Conservation (phyloP, 2,329 filamentous ascomycete genomes). For the Colletotrichum gigasporum region DNA sequence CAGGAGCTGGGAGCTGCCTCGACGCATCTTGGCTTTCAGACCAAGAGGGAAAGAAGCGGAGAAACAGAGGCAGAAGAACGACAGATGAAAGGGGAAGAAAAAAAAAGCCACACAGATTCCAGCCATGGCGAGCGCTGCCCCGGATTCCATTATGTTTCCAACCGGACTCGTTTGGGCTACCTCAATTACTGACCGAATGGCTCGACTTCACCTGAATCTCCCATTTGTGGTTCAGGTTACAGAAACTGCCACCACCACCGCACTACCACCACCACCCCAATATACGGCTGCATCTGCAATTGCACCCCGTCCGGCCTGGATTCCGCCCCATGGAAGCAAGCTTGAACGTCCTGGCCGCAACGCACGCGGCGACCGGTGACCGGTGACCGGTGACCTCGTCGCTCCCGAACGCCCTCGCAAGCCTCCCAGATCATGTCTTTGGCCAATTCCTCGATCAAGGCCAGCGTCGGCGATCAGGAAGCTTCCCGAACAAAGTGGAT, state of each 20-base stretch:
- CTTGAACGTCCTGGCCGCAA: too few relatives aligned
- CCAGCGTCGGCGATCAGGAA: constrained; percentile 1
- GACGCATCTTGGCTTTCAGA: constrained; percentile 5
- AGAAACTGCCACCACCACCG: too few relatives aligned
- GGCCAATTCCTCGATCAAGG: not conserved
- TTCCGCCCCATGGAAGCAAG: not conserved
- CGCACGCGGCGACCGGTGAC: too few relatives aligned
- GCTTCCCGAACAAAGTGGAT: not conserved
- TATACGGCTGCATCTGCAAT: not conserved
- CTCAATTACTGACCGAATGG: not conserved
- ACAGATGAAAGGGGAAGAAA: not conserved
- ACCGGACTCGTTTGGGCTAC: not conserved
- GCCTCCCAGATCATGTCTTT: not conserved
- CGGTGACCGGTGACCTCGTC: not conserved
- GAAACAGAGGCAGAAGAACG: not conserved
- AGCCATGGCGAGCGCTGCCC: not conserved
- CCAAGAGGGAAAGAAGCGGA: constrained; percentile 8
- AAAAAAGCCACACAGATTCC: constrained; percentile 1
- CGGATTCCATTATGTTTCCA: not conserved
- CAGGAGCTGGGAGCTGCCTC: constrained; percentile 11
- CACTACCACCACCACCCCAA: not conserved
- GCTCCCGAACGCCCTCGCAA: not conserved
- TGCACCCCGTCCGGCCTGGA: not conserved
- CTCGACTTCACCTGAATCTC: not conserved
- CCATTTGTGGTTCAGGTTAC: too few relatives aligned